phyloP scores from a whole-genome alignment of 495 filamentous ascomycete genomes.

The Aspergillus avenaceus region DNA sequence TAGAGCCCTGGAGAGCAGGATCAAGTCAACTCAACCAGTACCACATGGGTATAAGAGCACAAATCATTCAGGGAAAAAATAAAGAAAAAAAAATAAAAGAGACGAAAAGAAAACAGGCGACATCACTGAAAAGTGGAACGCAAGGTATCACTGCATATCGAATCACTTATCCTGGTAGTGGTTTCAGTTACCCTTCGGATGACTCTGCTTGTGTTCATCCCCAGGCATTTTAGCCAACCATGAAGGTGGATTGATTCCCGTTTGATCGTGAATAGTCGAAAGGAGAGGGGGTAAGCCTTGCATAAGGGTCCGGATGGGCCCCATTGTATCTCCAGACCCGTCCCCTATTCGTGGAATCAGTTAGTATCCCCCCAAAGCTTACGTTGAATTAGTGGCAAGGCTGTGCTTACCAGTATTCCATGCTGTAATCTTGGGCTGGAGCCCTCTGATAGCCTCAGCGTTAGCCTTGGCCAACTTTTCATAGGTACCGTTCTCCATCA shows the following conservation, averaged over 20 bases:
- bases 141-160: no score
- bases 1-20: no score
- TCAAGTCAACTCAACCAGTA: no score
- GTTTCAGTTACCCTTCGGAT: no score
- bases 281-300: conserved; percentile 76
- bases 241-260: conserved; percentile 67
- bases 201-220: neutral
- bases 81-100: no score
- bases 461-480: conserved; percentile 37
- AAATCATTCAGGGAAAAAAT: no score
- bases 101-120: no score
- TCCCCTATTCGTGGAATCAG: conserved; percentile 19
- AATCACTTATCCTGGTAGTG: no score
- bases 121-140: no score
- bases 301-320: conserved; percentile 57
- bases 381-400: neutral
- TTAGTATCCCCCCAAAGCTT: neutral
- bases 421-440: conserved; percentile 82
- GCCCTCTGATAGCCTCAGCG: conserved; percentile 65
- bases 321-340: conserved; percentile 37
- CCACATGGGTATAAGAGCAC: no score
- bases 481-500: conserved; percentile 35
- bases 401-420: conserved; percentile 65
- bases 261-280: conserved; percentile 79
- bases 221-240: conserved; percentile 57